Percentiles rank a stretch among this genome's conserved stretches.
Conservation (phyloP, 352 stramenopile genomes). For the Ophiocytium majus region DNA sequence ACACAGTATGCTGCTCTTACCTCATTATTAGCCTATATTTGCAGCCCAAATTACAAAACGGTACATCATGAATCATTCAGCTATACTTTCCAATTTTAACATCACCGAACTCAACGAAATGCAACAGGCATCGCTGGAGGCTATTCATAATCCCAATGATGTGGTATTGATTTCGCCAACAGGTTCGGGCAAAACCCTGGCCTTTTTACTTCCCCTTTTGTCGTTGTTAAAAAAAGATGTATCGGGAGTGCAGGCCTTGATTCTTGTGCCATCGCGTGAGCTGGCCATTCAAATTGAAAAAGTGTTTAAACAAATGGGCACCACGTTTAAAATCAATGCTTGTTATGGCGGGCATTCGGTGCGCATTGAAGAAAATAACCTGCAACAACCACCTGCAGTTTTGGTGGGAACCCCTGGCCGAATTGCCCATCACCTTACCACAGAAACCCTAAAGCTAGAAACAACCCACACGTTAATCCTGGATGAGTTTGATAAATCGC, state of each 20-base stretch:
- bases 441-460: not conserved
- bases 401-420: conserved; percentile 2
- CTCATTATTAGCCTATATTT: no score
- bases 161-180: conserved; percentile 9
- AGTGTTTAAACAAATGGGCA: conserved; percentile 14
- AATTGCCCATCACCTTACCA: not conserved
- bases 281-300: conserved; percentile 16
- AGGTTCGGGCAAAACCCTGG: conserved; percentile 6
- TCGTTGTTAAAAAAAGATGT: not conserved
- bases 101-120: conserved; percentile 12
- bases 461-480: not conserved
- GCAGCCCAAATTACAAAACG: no score
- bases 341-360: conserved; percentile 2
- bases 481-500: conserved; percentile 11
- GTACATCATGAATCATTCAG: conserved; percentile 16
- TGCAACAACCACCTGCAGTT: conserved; percentile 13
- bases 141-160: conserved; percentile 6
- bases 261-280: not conserved
- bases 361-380: conserved; percentile 1
- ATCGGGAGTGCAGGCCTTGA: not conserved
- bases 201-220: not conserved
- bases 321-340: conserved; percentile 2
- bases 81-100: conserved; percentile 15
- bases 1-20: no score
- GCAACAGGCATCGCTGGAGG: conserved; percentile 4